Conservation (phyloP, 768 basidiomycete genomes). For the Russula sp. region DNA sequence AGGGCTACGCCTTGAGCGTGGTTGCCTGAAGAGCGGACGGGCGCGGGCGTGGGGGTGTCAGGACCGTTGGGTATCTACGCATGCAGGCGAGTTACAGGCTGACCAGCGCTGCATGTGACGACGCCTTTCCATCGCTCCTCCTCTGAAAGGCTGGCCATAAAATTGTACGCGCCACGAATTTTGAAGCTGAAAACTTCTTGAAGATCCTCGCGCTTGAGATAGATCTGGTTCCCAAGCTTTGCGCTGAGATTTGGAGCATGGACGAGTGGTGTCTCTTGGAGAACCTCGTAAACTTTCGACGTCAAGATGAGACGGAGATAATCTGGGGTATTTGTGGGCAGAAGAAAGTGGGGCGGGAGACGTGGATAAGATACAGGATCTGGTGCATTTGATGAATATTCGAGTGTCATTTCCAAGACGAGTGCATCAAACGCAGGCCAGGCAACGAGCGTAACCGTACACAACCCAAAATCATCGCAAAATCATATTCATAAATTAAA, state of each 20-base stretch:
- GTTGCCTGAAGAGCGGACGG: slow-evolving; percentile 54
- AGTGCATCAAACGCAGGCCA: no score
- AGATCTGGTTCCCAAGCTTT: slow-evolving; percentile 87
- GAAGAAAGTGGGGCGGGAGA: slow-evolving; percentile 55
- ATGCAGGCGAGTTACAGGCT: slow-evolving; percentile 29
- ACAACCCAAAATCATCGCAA: no score
- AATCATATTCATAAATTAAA: no score
- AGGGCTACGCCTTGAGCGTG: slow-evolving; percentile 98
- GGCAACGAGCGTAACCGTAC: no score
- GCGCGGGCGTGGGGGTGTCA: slow-evolving; percentile 4
- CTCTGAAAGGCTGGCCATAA: slow-evolving; percentile 83
- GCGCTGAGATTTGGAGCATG: slow-evolving; percentile 79
- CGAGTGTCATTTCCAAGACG: slow-evolving; percentile 41
- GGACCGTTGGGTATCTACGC: slow-evolving; percentile 4
- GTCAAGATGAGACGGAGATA: slow-evolving; percentile 84
- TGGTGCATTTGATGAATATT: slow-evolving; percentile 64
- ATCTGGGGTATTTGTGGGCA: slow-evolving; percentile 66
- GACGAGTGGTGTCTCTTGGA: slow-evolving; percentile 87
- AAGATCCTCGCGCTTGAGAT: slow-evolving; percentile 94
- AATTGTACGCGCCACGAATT: slow-evolving; percentile 96
- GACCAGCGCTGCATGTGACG: slow-evolving; percentile 95
- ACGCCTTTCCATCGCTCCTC: slow-evolving; percentile 98
- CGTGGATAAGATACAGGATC: slow-evolving; percentile 60
- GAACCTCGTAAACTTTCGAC: slow-evolving; percentile 84
- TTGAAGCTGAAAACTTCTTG: slow-evolving; percentile 99